Conservation (phyloP, 2,329 filamentous ascomycete species). For the Periconia digitata region DNA sequence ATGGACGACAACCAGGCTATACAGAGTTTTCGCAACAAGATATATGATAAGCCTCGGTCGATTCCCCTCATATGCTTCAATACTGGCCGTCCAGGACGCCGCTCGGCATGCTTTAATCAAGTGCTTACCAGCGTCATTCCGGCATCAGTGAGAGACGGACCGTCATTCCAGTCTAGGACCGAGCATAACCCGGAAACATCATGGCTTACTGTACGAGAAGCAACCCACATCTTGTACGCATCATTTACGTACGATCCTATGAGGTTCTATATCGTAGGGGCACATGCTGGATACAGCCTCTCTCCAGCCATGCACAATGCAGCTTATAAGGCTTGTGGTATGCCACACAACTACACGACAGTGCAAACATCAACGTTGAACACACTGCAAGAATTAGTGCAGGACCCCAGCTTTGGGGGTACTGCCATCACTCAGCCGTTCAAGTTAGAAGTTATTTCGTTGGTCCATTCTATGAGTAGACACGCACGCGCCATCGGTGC, state of each 20-base stretch:
- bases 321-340: slow-evolving; percentile 66
- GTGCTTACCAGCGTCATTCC: slow-evolving; percentile 64
- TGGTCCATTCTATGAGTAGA: slow-evolving; percentile 66
- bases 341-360: slow-evolving; percentile 68
- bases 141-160: slow-evolving; percentile 43
- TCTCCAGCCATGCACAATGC: slow-evolving; percentile 78
- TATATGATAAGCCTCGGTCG: slow-evolving; percentile 47
- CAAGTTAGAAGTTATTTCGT: slow-evolving; percentile 69
- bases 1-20: slow-evolving; percentile 67
- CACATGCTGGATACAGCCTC: slow-evolving; percentile 69
- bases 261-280: slow-evolving; percentile 74
- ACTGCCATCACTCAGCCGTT: slow-evolving; percentile 72
- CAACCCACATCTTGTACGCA: slow-evolving; percentile 66
- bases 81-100: slow-evolving; percentile 62
- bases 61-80: slow-evolving; percentile 66
- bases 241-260: slow-evolving; percentile 69
- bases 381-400: slow-evolving; percentile 64
- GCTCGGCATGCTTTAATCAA: slow-evolving; percentile 68
- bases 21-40: slow-evolving; percentile 55
- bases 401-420: slow-evolving; percentile 69
- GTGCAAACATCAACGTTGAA: slow-evolving; percentile 64
- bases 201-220: slow-evolving; percentile 62
- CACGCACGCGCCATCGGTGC: slow-evolving; percentile 76
- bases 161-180: slow-evolving; percentile 41
- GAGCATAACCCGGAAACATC: slow-evolving; percentile 43